phyloP scores from a whole-genome alignment of 768 basidiomycete genomes.

The Hygrophorus pudorinus region DNA sequence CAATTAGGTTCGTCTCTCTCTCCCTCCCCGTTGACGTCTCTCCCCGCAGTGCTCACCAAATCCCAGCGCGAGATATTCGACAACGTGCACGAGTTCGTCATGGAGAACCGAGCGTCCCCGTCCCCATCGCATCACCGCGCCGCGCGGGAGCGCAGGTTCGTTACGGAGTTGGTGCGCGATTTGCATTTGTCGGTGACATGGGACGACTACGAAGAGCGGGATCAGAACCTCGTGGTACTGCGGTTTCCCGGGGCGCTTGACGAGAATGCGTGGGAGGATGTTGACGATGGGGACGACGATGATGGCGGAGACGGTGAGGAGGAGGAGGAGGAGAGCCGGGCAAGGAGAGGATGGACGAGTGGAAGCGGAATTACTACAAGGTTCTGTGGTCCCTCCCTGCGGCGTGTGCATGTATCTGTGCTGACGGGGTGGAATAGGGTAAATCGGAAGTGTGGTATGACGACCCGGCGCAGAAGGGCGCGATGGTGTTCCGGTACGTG shows the following conservation, averaged over 20 bases:
- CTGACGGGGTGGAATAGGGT: constrained; percentile 41
- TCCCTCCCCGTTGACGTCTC: constrained; percentile 9
- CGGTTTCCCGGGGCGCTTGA: constrained; percentile 40
- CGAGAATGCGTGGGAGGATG: constrained; percentile 24
- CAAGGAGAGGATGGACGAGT: constrained; percentile 81
- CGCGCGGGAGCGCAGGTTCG: constrained; percentile 69
- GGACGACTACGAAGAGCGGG: constrained; percentile 88
- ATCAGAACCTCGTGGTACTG: constrained; percentile 67
- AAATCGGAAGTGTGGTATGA: constrained; percentile 81
- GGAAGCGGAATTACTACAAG: constrained; percentile 87
- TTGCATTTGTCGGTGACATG: constrained; percentile 72
- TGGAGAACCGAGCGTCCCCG: constrained; percentile 28
- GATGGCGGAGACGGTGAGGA: constrained; percentile 42
- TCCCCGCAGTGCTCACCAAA: constrained; percentile 49
- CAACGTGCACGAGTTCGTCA: constrained; percentile 66
- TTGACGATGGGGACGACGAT: constrained; percentile 36
- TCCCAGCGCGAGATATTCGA: constrained; percentile 74
- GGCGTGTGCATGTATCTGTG: not conserved
- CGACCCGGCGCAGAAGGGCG: constrained; percentile 53
- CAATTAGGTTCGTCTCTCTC: constrained; percentile 46
- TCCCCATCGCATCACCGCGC: constrained; percentile 22
- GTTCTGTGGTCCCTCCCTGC: constrained; percentile 28
- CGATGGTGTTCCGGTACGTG: constrained; percentile 71
- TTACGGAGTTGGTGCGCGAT: constrained; percentile 64
- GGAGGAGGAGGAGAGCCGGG: constrained; percentile 61